Evolutionary conservation across 495 filamentous ascomycete species (phyloP).

Genomic region (Xylaria cubensis): DNA sequence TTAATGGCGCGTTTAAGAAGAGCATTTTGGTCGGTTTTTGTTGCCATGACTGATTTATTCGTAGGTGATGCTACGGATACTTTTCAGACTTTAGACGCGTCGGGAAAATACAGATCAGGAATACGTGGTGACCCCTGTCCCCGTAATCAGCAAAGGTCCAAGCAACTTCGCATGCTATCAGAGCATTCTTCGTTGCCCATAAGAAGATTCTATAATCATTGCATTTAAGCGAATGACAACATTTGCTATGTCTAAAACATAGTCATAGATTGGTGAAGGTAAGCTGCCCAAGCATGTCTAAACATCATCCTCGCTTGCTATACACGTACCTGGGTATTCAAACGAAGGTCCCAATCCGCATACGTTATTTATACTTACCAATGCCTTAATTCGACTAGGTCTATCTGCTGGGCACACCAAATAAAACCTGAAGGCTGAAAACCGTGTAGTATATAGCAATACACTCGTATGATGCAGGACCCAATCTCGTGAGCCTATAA

Average conservation of each 20-base stretch:
- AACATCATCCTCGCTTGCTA: no score
- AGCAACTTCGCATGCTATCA: not conserved
- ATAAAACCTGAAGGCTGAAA: no score
- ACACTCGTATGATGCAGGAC: no score
- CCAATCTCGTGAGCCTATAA: no score
- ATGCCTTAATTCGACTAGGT: no score
- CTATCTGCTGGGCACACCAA: no score
- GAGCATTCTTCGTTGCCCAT: not conserved
- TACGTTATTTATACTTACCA: no score
- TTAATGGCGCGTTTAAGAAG: constrained; percentile 4
- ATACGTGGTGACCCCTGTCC: not conserved
- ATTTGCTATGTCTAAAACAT: not conserved
- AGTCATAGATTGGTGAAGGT: not conserved
- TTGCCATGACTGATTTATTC: not conserved
- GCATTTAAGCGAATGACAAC: not conserved
- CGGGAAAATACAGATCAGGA: not conserved
- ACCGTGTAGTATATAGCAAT: no score
- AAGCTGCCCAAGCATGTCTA: no score
- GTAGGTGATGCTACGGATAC: not conserved
- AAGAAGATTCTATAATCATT: not conserved
- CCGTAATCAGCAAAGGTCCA: not conserved
- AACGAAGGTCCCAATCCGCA: no score
- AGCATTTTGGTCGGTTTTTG: not conserved
- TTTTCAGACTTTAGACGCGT: not conserved
- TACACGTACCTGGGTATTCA: no score